phyloP scores from a whole-genome alignment of 2,329 filamentous ascomycete species.

The Bipolaris sorokiniana region DNA sequence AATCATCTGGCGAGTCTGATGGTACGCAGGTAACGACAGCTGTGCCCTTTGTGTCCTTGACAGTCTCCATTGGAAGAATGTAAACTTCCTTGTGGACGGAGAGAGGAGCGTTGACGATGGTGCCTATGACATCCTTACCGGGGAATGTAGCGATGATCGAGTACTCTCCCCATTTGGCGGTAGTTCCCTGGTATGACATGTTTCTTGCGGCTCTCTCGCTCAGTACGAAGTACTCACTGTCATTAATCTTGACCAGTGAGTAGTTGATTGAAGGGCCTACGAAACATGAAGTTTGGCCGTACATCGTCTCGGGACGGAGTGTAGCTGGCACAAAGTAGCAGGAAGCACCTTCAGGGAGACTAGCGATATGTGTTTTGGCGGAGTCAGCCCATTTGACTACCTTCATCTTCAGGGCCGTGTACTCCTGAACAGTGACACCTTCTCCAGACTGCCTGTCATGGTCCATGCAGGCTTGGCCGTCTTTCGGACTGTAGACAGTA shows the following conservation, averaged over 20 bases:
- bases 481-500: constrained; percentile 87
- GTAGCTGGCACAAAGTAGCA: constrained; percentile 93
- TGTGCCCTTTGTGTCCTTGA: constrained; percentile 91
- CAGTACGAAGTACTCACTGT: constrained; percentile 77
- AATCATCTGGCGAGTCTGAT: constrained; percentile 95
- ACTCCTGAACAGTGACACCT: constrained; percentile 85
- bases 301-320: constrained; percentile 96
- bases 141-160: constrained; percentile 76
- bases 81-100: constrained; percentile 80
- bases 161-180: constrained; percentile 76
- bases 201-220: constrained; percentile 86
- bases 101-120: constrained; percentile 86
- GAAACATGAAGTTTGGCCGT: constrained; percentile 95
- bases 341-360: constrained; percentile 77
- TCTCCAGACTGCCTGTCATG: constrained; percentile 83
- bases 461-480: constrained; percentile 86
- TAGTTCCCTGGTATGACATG: constrained; percentile 93
- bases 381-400: constrained; percentile 86
- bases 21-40: constrained; percentile 96
- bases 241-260: constrained; percentile 77
- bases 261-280: constrained; percentile 90
- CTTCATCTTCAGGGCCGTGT: constrained; percentile 89
- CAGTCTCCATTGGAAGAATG: constrained; percentile 93
- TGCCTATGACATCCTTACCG: constrained; percentile 83
- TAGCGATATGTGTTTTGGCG: constrained; percentile 73